Evolutionary conservation across 768 basidiomycete species (phyloP).

Genomic region (Paxillus involutus): DNA sequence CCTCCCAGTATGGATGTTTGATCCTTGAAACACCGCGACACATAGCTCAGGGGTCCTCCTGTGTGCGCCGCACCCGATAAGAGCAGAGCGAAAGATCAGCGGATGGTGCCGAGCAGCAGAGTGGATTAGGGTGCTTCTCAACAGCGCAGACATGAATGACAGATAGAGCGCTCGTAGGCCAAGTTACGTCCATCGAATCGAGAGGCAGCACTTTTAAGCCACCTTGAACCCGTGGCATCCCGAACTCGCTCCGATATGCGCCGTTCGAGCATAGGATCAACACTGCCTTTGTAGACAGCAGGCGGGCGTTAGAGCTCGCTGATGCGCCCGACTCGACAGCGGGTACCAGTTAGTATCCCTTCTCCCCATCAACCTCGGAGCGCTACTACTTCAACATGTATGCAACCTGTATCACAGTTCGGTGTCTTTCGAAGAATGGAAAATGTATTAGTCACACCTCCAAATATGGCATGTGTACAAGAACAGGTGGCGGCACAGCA

Average conservation of each 20-base stretch:
- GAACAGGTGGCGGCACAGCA: constrained; percentile 3
- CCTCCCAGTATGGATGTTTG: constrained; percentile 25
- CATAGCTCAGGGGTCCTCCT: constrained; percentile 2
- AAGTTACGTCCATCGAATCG: no score
- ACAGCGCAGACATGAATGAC: constrained; percentile 2
- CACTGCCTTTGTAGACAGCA: background rate
- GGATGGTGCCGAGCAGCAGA: constrained; percentile 10
- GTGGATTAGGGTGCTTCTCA: constrained; percentile 2
- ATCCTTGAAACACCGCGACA: constrained; percentile 1
- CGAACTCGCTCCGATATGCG: constrained; percentile 18
- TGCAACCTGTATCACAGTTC: no score
- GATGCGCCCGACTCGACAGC: background rate
- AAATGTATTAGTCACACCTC: constrained; percentile 4
- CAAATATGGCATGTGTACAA: constrained; percentile 9
- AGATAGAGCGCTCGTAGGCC: no score
- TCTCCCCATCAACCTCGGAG: background rate
- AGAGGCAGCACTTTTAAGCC: constrained; percentile 19
- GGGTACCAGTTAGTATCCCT: background rate
- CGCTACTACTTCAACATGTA: no score
- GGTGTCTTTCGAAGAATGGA: no score
- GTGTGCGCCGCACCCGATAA: constrained; percentile 6
- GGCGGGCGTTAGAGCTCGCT: background rate
- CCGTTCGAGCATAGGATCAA: constrained; percentile 1
- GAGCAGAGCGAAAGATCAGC: constrained; percentile 7
- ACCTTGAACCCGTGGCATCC: constrained; percentile 18